Evolutionary conservation across 2,329 filamentous ascomycete genomes (phyloP), one percentile per base, ranked within the genome.

Genomic region (Talaromyces piceae): DNA sequence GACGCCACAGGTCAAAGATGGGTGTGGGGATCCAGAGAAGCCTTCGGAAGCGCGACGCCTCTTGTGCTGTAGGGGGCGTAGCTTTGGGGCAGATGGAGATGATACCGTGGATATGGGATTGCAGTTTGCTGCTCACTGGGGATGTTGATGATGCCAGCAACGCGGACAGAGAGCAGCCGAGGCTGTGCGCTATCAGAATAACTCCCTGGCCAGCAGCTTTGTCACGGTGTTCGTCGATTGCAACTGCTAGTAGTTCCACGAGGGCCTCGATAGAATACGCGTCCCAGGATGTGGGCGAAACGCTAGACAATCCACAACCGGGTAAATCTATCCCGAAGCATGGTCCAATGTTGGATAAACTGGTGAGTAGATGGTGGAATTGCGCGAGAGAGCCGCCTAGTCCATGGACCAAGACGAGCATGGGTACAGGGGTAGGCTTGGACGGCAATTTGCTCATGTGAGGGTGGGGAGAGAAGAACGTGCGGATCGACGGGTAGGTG

Each of bases 301-400:
- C 95, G 7, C 78, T 73, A 2, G 91, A 96, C 20, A 84, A 74
- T 26, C 93, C 93, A 61, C 91, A 95, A 33, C 93, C 93, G 1
- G 93, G 91, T 3, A 96, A 76, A 65, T 98, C 93, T 56, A 97
- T 83, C 3, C 89, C 87, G 33, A 95, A 77, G 65, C 91, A 95
- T 45, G 90, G 85, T 11, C 87, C 89, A 45, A 90, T 75, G 63
- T 94, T 89, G 47, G 87, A 81, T 45, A 98, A 76, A 66, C 88
- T 93, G 18, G 82, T 86, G 13, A 97, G 72, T 4, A 97, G 73
- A 26, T 87, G 82, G 50, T 88, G 80, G 64, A 96, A 97, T 63
- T 97, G 93, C 9, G 89, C 86, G 22, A 90, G 79, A 0, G 88
- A 95, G 45, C 93, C 93, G n/a, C 91, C 93, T 8, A 97, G 77